Evolutionary conservation across 192 early-diverging fungal species (phyloP).

Genomic region (Dissophora ornata): DNA sequence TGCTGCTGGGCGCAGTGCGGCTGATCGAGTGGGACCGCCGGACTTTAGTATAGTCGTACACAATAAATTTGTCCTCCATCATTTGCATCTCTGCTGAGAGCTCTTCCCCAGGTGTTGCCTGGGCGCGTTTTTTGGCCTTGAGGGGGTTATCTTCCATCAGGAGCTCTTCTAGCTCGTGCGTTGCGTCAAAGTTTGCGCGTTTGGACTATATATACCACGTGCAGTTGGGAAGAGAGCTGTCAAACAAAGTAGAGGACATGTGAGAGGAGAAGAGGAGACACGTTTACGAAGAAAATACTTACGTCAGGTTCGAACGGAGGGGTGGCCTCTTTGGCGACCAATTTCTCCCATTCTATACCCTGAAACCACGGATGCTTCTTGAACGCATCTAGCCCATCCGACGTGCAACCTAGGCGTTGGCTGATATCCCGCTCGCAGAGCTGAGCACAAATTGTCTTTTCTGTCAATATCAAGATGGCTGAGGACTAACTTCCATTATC

Average conservation of each 20-base stretch:
- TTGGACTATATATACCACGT: conserved; percentile 83
- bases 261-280: too few relatives aligned
- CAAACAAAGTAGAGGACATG: too few relatives aligned
- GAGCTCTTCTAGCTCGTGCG: conserved; percentile 95
- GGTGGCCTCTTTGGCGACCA: conserved; percentile 75
- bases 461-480: too few relatives aligned
- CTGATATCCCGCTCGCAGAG: conserved; percentile 80
- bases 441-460: conserved; percentile 42
- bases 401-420: conserved; percentile 81
- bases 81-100: conserved; percentile 71
- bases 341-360: conserved; percentile 76
- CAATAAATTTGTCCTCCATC: conserved; percentile 83
- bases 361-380: conserved; percentile 85
- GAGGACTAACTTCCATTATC: too few relatives aligned
- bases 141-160: conserved; percentile 97
- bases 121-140: conserved; percentile 73
- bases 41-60: conserved; percentile 78
- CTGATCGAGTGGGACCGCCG: conserved; percentile 24
- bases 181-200: conserved; percentile 93
- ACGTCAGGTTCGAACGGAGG: conserved; percentile 92
- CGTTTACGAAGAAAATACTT: too few relatives aligned
- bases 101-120: conserved; percentile 55
- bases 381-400: conserved; percentile 75
- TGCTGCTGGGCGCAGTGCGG: conserved; percentile 4
- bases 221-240: too few relatives aligned